phyloP scores from a whole-genome alignment of 257 asterid genomes.

The Solanum chiquidenum region DNA sequence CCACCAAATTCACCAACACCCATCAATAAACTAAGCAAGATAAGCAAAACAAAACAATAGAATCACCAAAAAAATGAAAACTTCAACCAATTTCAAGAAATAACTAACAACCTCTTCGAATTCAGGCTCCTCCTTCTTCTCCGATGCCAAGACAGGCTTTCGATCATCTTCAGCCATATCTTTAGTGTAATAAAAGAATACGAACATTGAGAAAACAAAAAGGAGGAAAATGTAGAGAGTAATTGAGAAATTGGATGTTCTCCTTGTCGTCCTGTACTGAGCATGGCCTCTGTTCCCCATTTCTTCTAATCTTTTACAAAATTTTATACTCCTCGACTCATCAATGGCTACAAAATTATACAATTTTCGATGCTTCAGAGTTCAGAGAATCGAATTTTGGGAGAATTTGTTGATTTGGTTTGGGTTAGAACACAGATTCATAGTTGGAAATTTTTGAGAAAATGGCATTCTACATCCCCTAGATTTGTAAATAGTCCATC shows the following conservation, averaged over 20 bases:
- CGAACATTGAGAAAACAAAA: constrained; percentile 48
- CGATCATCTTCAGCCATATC: constrained; percentile 48
- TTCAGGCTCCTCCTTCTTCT: constrained; percentile 17
- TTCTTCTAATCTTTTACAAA: background rate
- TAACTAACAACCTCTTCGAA: constrained; percentile 22
- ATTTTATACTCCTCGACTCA: background rate
- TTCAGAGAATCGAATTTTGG: background rate
- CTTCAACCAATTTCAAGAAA: background rate
- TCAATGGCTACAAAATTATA: background rate
- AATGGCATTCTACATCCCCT: background rate
- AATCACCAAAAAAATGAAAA: background rate
- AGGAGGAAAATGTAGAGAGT: constrained; percentile 39
- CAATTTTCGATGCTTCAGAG: background rate
- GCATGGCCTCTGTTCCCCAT: constrained; percentile 38
- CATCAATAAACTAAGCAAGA: background rate
- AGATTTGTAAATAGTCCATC: background rate
- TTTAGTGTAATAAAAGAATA: constrained; percentile 48
- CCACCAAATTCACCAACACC: background rate
- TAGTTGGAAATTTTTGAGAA: background rate
- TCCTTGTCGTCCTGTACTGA: constrained; percentile 25
- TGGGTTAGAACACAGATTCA: background rate
- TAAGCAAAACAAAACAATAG: background rate
- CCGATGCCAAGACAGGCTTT: constrained; percentile 16
- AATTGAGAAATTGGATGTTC: constrained; percentile 35
- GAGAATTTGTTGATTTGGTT: background rate